These are phyloP conservation scores for Lizonia empirigonia DNA, from an alignment of 2,329 filamentous ascomycete genomes.

Conservation along the genomic window DNA sequence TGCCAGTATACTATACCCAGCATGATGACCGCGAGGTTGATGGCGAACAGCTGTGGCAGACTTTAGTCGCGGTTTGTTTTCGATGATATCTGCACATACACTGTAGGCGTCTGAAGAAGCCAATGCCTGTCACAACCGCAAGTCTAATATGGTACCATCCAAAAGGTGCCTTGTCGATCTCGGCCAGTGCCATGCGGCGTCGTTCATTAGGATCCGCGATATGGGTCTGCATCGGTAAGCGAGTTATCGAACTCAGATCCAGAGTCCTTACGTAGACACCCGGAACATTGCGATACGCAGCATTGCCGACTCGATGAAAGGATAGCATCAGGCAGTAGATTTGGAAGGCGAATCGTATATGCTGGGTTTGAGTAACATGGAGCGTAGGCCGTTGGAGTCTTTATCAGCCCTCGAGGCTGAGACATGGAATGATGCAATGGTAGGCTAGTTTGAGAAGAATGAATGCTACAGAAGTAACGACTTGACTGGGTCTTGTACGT, in stretches of 20 bases:
- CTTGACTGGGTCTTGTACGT: not conserved
- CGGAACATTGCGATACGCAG: slow-evolving; percentile 40
- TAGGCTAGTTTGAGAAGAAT: slow-evolving; percentile 3
- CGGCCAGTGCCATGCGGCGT: slow-evolving; percentile 44
- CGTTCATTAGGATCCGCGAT: slow-evolving; percentile 45
- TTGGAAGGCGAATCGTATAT: slow-evolving; percentile 1
- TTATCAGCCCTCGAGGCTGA: slow-evolving; percentile 11
- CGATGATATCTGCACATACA: slow-evolving; percentile 18
- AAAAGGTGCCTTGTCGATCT: slow-evolving; percentile 46
- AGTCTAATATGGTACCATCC: slow-evolving; percentile 75
- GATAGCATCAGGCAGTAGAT: slow-evolving; percentile 27
- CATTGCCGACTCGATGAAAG: slow-evolving; percentile 37
- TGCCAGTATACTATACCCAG: slow-evolving; percentile 80
- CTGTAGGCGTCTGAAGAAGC: slow-evolving; percentile 83
- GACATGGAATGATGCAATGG: not conserved
- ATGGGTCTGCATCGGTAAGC: slow-evolving; percentile 26
- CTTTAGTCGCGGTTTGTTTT: slow-evolving; percentile 7
- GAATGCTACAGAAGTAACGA: not conserved
- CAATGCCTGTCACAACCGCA: slow-evolving; percentile 78
- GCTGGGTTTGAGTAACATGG: not conserved
- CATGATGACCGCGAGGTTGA: slow-evolving; percentile 62
- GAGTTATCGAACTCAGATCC: not conserved
- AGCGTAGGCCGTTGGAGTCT: not conserved
- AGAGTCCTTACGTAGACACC: slow-evolving; percentile 35
- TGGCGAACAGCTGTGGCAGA: slow-evolving; percentile 60